Evolutionary conservation across 345 rosid genomes (phyloP), one percentile per base, ranked within the genome.

Genomic region (Melaleuca quinquenervia): DNA sequence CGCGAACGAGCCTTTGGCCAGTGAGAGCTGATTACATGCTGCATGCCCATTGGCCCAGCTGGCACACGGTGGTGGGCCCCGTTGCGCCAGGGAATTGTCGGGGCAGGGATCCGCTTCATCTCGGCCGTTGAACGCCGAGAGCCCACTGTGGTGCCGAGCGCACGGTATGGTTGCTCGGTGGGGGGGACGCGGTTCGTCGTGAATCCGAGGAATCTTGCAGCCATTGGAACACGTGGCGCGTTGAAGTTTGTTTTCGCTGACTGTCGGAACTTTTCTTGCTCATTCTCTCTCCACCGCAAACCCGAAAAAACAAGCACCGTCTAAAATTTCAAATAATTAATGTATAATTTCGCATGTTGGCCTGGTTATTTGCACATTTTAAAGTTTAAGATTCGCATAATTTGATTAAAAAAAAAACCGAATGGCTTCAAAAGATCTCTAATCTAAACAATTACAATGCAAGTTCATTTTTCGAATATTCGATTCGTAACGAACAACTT

Each of bases 381-480:
- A 56, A 1, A 56, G 24, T 41, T 41, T 41, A 41, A 41, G 41
- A 41, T 41, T 41, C 41, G 4, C 41, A 41, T 41, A 41, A n/a
- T 12, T 64, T 64, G 24, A 10, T 51, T 8, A 64, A 16, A 10
- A 1, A 7, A 32, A 56, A 58, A 6, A n/a, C 6, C 0, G 1
- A 32, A 64, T 32, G 1, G 11, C 1, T 32, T 29, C 11, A 7
- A 15, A 62, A 0, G 9, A 8, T 62, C 29, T 0, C 1, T 0
- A 29, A 5, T 7, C 9, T 29, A 0, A 0, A 29, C 20, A 29
- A 29, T 29, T 29, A 0, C 3, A 14, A 3, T 16, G 6, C 41
- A 13, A 1, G 3, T 22, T 64, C 5, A 3, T 29, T 64, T 7
- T 29, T 16, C 2, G 15, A 62, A 29, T 0, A 6, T 0, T 60